These are phyloP conservation scores for Friedmanniomyces simplex DNA, from an alignment of 495 filamentous ascomycete genomes.

Conservation along the genomic window DNA sequence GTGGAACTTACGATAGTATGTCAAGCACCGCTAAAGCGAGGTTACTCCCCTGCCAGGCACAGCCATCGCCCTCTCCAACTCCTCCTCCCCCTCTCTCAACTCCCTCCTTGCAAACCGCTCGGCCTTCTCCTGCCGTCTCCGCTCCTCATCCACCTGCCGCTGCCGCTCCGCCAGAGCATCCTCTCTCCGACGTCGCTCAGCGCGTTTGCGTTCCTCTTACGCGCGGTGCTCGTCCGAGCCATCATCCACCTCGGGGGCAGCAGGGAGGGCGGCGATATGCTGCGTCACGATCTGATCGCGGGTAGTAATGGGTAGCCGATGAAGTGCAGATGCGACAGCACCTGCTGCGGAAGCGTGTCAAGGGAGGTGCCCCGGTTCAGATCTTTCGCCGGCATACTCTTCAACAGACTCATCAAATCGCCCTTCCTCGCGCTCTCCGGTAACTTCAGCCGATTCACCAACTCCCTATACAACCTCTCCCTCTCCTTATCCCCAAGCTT, in stretches of 20 bases:
- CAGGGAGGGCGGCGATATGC: slow-evolving; percentile 61
- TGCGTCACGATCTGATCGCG: slow-evolving; percentile 66
- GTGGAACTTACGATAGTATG: no score
- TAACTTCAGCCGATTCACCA: slow-evolving; percentile 67
- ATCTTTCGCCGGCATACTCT: slow-evolving; percentile 49
- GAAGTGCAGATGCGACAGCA: slow-evolving; percentile 71
- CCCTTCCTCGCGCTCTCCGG: slow-evolving; percentile 63
- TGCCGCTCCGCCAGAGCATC: slow-evolving; percentile 67
- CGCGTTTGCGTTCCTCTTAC: slow-evolving; percentile 51
- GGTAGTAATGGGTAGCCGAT: slow-evolving; percentile 57
- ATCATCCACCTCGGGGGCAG: slow-evolving; percentile 49
- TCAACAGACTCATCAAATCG: slow-evolving; percentile 69
- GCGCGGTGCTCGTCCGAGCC: slow-evolving; percentile 41
- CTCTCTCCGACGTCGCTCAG: slow-evolving; percentile 58
- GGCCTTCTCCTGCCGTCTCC: slow-evolving; percentile 54
- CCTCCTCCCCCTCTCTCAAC: slow-evolving; percentile 63
- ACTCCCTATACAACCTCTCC: slow-evolving; percentile 84
- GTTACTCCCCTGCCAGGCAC: neutral
- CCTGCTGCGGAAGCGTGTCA: slow-evolving; percentile 52
- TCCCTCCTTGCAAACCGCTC: slow-evolving; percentile 55
- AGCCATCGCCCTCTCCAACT: slow-evolving; percentile 65
- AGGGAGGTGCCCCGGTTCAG: slow-evolving; percentile 58
- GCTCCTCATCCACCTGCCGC: slow-evolving; percentile 62
- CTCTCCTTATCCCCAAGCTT: slow-evolving; percentile 74
- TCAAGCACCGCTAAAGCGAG: no score